phyloP scores from a whole-genome alignment of 768 basidiomycete genomes.

The Tylopilus balloui region DNA sequence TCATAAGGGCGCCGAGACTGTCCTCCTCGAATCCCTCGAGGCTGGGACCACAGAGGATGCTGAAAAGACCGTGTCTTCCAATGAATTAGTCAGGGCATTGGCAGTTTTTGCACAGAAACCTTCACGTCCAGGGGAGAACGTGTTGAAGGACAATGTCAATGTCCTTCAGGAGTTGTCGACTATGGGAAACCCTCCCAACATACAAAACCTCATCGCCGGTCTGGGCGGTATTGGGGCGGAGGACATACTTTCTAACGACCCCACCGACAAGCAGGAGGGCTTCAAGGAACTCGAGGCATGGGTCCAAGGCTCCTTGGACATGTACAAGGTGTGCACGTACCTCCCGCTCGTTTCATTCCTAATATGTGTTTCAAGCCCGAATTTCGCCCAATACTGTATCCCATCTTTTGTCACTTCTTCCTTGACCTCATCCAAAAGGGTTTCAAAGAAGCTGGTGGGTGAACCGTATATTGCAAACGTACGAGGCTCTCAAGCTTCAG shows the following conservation, averaged over 20 bases:
- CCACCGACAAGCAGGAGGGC: conserved; percentile 81
- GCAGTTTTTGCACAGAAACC: conserved; percentile 70
- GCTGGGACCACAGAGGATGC: conserved; percentile 31
- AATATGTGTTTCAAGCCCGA: conserved; percentile 62
- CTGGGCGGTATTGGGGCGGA: conserved; percentile 78
- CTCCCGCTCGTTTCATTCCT: conserved; percentile 1
- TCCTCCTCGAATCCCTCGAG: conserved; percentile 39
- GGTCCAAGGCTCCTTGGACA: conserved; percentile 88
- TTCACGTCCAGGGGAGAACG: conserved; percentile 63
- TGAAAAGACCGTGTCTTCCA: conserved; percentile 41
- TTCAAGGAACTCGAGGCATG: conserved; percentile 82
- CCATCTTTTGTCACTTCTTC: conserved; percentile 97
- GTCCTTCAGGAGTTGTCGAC: conserved; percentile 65
- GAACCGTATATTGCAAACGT: background rate
- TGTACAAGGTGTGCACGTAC: conserved; percentile 66
- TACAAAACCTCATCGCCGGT: conserved; percentile 72
- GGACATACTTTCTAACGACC: conserved; percentile 75
- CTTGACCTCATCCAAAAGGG: conserved; percentile 89
- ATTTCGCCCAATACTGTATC: conserved; percentile 88
- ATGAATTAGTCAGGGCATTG: conserved; percentile 51
- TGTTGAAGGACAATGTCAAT: conserved; percentile 58
- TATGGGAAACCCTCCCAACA: conserved; percentile 65
- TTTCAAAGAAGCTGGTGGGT: conserved; percentile 83
- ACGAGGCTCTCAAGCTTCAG: conserved; percentile 5
- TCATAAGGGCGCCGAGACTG: conserved; percentile 42